Base-by-base conservation (phyloP, 257 asterid species). In the Linaria vulgaris region DNA sequence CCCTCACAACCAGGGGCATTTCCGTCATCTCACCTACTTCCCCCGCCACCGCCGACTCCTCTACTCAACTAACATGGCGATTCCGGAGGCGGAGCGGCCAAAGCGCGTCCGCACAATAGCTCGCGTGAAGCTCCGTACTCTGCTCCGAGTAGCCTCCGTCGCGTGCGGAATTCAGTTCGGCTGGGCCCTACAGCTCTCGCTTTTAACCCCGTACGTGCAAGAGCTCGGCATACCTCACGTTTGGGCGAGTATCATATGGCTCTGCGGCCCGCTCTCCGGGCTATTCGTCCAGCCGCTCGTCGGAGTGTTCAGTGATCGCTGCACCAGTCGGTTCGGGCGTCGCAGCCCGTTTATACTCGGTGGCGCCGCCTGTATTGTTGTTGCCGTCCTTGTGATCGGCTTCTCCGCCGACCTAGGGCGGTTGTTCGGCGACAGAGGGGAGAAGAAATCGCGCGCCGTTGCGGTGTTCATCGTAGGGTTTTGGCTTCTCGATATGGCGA, bases 161-260 rank as follows among this genome's bases (percentile, higher is more conserved):
- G 95, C 96, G 1, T 73, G 95, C 63, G 98, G 98, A 31, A 88
- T 91, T n/a, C 98, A 91, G 73, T 91, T 88, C 72, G 98, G 98
- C 1, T 91, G 98, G 98, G 98, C 98, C 12, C 70, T 91, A 27
- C 96, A 91, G 59, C 72, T 85, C 4, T 87, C 94, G 0, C 66
- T 90, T 0, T 64, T 90, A 16, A 87, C 96, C 7, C 97, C 97
- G 0, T 90, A 90, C 73, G 95, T 87, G 20, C 97, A 90, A 37
- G 90, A 90, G 72, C 95, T 90, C 47, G 96, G 97, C 11, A 83
- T 90, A 41, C 90, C 96, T 9, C 97, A 90, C 83, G 87, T 83
- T 0, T 90, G 90, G 90, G 80, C 97, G 5, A 90, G 96, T 25
- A 79, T 90, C 20, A 90, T 90, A 69, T 90, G 97, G 97, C 73